phyloP scores from a whole-genome alignment of 495 filamentous ascomycete genomes.

The Neurospora sp. region DNA sequence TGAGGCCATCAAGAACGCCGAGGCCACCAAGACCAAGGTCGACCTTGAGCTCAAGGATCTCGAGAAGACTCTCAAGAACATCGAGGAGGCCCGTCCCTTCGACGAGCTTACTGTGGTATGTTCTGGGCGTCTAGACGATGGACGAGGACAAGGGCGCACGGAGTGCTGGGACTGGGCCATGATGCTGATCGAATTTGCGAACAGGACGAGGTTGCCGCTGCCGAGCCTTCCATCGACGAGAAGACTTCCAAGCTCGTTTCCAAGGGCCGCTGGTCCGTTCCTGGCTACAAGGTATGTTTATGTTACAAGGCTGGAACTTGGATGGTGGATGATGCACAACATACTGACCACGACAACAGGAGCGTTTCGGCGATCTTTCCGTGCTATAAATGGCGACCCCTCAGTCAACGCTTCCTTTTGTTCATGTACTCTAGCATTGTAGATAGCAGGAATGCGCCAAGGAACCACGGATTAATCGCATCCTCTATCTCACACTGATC shows the following conservation, averaged over 20 bases:
- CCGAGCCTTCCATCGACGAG: constrained; percentile 91
- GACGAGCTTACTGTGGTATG: constrained; percentile 96
- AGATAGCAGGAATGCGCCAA: constrained; percentile 32
- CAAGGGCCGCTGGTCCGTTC: constrained; percentile 94
- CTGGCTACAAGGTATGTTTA: constrained; percentile 86
- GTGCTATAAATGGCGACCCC: constrained; percentile 54
- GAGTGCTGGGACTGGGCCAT: background rate
- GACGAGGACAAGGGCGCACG: background rate
- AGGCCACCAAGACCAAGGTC: constrained; percentile 90
- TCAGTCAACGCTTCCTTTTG: constrained; percentile 23
- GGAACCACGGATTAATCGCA: background rate
- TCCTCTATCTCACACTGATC: background rate
- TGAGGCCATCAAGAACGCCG: constrained; percentile 91
- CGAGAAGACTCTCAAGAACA: constrained; percentile 89
- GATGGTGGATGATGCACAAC: background rate
- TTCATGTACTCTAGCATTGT: constrained; percentile 52
- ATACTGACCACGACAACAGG: constrained; percentile 40
- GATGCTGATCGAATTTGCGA: constrained; percentile 11
- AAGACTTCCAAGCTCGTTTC: constrained; percentile 83
- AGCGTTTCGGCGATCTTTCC: constrained; percentile 97
- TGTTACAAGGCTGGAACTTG: constrained; percentile 1
- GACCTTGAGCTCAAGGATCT: constrained; percentile 87
- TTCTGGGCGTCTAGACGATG: background rate
- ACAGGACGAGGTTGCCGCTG: constrained; percentile 87
- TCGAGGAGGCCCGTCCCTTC: constrained; percentile 90